Conservation (phyloP, 768 basidiomycete genomes). For the Boletus patriciae region DNA sequence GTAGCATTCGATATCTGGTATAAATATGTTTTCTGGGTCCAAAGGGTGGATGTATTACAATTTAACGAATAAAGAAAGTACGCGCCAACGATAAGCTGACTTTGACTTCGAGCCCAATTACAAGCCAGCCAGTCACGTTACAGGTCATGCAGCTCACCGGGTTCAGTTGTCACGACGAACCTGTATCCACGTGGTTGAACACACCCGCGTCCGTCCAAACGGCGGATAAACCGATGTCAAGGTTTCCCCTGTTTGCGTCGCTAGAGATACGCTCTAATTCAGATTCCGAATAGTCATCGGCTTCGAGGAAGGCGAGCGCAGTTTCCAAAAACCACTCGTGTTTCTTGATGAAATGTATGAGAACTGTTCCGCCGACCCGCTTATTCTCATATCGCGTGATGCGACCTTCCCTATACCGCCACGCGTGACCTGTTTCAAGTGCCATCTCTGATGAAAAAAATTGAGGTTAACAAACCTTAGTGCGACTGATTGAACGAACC, state of each 20-base stretch:
- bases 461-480: background rate
- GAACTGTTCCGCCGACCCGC: conserved; percentile 88
- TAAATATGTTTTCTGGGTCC: conserved; percentile 4
- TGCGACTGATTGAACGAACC: conserved; percentile 37
- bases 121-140: background rate
- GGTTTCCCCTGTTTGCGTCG: conserved; percentile 9
- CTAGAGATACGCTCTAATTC: conserved; percentile 22
- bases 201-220: conserved; percentile 32
- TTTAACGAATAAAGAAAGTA: conserved; percentile 24
- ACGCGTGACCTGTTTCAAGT: conserved; percentile 62
- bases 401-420: conserved; percentile 72
- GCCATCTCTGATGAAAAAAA: conserved; percentile 46
- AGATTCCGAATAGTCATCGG: conserved; percentile 64
- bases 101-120: background rate
- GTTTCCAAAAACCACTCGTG: conserved; percentile 97
- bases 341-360: conserved; percentile 97
- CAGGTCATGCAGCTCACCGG: background rate
- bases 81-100: background rate
- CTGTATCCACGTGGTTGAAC: conserved; percentile 20
- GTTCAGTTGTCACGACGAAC: conserved; percentile 1
- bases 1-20: background rate
- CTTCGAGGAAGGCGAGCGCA: conserved; percentile 80
- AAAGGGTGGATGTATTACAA: conserved; percentile 7
- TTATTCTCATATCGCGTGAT: conserved; percentile 59
- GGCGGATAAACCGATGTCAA: conserved; percentile 24